Conservation (phyloP, 208 protist genomes). For the Trypanosoma caninum region DNA sequence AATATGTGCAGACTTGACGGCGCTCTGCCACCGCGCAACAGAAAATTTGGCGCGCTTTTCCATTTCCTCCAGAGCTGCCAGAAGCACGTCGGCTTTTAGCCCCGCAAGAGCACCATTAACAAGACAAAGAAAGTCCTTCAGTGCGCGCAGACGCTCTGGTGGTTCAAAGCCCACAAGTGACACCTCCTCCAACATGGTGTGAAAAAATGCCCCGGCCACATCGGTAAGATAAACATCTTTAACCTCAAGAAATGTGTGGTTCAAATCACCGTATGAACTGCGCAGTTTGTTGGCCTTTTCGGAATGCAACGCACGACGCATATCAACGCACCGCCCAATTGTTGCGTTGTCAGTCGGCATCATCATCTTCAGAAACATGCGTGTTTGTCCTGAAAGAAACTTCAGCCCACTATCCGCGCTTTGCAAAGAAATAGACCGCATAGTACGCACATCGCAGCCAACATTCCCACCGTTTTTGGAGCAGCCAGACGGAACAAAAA, state of each 20-base stretch:
- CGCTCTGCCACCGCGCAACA: slow-evolving; percentile 34
- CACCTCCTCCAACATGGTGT: slow-evolving; percentile 60
- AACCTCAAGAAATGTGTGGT: slow-evolving; percentile 41
- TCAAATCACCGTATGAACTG: too few relatives aligned
- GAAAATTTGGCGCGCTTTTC: neutral
- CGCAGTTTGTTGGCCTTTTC: neutral
- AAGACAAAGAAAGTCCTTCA: slow-evolving; percentile 40
- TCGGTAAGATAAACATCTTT: slow-evolving; percentile 32
- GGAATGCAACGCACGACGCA: slow-evolving; percentile 10
- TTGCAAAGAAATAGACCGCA: neutral
- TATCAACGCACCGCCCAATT: slow-evolving; percentile 19
- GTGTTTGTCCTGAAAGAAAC: neutral
- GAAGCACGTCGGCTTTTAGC: slow-evolving; percentile 31
- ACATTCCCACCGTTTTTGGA: neutral
- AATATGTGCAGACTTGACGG: slow-evolving; percentile 42
- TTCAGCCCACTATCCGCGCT: neutral
- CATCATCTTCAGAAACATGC: slow-evolving; percentile 4
- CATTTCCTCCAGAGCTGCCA: slow-evolving; percentile 24
- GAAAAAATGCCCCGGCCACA: slow-evolving; percentile 61
- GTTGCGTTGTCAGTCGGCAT: neutral
- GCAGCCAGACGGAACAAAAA: slow-evolving; percentile 26
- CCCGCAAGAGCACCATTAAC: slow-evolving; percentile 39
- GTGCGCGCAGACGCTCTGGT: slow-evolving; percentile 21
- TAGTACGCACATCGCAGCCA: neutral
- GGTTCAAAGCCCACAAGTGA: slow-evolving; percentile 30